Base-by-base conservation (phyloP, 208 protist genomes). In the Tritrichomonas musculus region DNA sequence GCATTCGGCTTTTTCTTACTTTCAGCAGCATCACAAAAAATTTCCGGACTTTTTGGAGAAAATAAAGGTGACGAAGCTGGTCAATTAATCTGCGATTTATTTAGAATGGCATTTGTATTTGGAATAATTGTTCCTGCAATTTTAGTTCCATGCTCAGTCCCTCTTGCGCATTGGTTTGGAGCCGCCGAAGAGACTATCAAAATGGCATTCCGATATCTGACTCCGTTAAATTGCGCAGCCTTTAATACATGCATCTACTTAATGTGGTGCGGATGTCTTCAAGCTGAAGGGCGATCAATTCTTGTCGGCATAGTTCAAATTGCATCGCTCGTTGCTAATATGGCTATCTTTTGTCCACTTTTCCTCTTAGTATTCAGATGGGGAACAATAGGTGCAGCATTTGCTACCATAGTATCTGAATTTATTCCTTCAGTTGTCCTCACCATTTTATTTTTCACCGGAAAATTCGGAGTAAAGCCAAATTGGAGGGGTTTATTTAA, bases 91-190 rank as follows among this genome's bases (percentile, higher is more conserved):
- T 44, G 22, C 11, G 77, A 88, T 39, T 57, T 88, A 57, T 60
- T 88, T 50, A 25, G 77, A 88, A 39, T 53, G 33, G 53, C 27
- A 3, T 47, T 88, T 60, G 9, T 88, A 5, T 33, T 25, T 8
- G 77, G 77, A 57, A 88, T 88, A n/a, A 13, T 88, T 39, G 30
- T 88, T 53, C 77, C 77, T 17, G 77, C 77, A 1, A 57, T 88
- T 88, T 47, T 88, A 5, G n/a, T 57, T 39, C 77, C 77, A 60
- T 14, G 2, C 9, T 53, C 77, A 1, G 57, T 39, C 8, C 77
- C 77, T 39, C 41, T 88, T 9, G 44, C 27, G 9, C 14, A 27
- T 33, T 88, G 44, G 11, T 57, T 88, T n/a, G 77, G 47, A 57
- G 77, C 77, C 39, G 47, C 14, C 27, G 17, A 53, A 9, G 27